These are phyloP conservation scores for Stylosanthes scabra DNA, from an alignment of 331 rosid species.

Conservation along the genomic window DNA sequence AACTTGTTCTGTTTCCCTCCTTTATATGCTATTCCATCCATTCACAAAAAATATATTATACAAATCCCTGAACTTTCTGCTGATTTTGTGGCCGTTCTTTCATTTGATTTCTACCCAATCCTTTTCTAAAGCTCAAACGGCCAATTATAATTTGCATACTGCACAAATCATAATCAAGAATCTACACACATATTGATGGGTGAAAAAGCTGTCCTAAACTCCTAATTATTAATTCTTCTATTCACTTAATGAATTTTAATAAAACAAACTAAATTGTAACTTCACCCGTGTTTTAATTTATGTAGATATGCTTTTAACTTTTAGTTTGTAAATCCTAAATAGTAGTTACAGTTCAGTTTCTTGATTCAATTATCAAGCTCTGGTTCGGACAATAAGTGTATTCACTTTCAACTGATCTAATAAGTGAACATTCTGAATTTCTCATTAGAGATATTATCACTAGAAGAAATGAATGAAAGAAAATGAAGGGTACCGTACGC, in stretches of 20 bases:
- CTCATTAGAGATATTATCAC: background rate
- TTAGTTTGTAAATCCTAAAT: too few relatives aligned
- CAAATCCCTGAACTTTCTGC: background rate
- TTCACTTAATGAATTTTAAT: background rate
- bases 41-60: background rate
- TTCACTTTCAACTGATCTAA: too few relatives aligned
- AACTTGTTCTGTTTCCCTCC: background rate
- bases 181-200: background rate
- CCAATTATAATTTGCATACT: background rate
- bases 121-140: background rate
- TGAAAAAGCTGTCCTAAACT: background rate
- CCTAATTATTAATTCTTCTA: background rate
- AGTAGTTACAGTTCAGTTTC: too few relatives aligned
- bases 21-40: background rate
- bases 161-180: background rate
- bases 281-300: too few relatives aligned
- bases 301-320: too few relatives aligned
- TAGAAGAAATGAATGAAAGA: background rate
- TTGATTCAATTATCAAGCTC: too few relatives aligned
- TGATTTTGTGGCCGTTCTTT: background rate
- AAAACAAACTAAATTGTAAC: too few relatives aligned
- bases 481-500: constrained; percentile 34
- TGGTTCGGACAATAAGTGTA: background rate
- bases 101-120: background rate
- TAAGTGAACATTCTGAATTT: background rate